Evolutionary conservation across 441 rosid species (phyloP), one percentile per base, ranked within the genome.

Genomic region (Gossypium davidsonii): DNA sequence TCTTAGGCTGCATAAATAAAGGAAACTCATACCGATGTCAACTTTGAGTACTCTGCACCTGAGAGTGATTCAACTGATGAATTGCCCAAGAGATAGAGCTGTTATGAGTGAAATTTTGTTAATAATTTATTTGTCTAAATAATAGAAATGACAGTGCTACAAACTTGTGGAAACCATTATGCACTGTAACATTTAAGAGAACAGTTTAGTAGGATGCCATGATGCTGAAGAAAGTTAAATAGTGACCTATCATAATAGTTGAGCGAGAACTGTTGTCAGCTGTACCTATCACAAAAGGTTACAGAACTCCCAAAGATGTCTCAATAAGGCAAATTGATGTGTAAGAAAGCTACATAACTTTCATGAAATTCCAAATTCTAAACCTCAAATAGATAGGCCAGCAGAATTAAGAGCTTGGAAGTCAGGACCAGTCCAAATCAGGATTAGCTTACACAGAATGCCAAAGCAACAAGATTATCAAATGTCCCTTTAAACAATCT

Each of bases 11-110:
- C 60, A 25, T 73, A 72, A 74, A 81, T 31, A 79, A 86, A 71
- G 85, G 87, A 89, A 85, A 76, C 78, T 79, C 94, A 37, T 89
- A 92, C 97, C 91, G 98, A 91, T 85, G 97, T 92, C 85, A 91
- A 78, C 79, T 95, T 92, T 68, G 93, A 92, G 85, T 92, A 92
- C 82, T 91, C 99, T 67, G 97, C 91, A 78, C 90, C 94, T 70
- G 99, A 92, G 72, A 95, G 84, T 72, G 89, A 82, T 74, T 95
- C 99, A 83, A 91, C 97, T 11, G 97, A 91, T 63, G 90, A 83
- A 81, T 86, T 82, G 74, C 85, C 97, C 91, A 95, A 82, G 49
- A 95, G 96, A 78, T 83, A 92, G 58, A 92, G 88, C 98, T 92
- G 96, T 71, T 18, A 79, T 53, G 61, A 65, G 48, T 46, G 73